These are phyloP conservation scores for Trichoderma sp. DNA, from an alignment of 2,329 filamentous ascomycete species.

Conservation along the genomic window DNA sequence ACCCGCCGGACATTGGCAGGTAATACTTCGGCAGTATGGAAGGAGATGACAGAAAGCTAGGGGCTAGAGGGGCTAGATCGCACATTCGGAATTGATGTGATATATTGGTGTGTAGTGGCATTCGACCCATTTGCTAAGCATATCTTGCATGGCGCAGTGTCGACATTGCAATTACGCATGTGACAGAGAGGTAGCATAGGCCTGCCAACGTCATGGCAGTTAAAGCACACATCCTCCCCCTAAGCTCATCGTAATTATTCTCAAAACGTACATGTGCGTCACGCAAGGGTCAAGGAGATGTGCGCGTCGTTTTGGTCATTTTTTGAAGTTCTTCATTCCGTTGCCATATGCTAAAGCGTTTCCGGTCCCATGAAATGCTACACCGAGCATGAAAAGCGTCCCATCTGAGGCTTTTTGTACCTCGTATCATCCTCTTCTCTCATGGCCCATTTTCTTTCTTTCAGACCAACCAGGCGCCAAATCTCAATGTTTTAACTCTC, in stretches of 20 bases:
- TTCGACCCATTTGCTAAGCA: too few relatives aligned
- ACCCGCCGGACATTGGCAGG: background rate
- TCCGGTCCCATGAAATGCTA: conserved; percentile 38
- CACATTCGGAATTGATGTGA: background rate
- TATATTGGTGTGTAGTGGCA: background rate
- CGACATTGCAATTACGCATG: background rate
- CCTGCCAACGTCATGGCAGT: background rate
- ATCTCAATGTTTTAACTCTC: conserved; percentile 36
- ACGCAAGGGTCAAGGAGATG: background rate
- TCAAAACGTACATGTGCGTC: background rate
- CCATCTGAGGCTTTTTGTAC: conserved; percentile 36
- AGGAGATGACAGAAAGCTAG: background rate
- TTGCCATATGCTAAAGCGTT: conserved; percentile 39
- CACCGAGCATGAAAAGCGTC: conserved; percentile 41
- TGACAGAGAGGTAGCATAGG: background rate
- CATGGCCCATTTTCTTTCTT: conserved; percentile 36
- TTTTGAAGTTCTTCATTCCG: conserved; percentile 37
- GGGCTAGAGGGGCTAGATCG: background rate
- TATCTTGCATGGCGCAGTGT: background rate
- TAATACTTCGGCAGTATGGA: background rate
- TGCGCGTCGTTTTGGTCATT: conserved; percentile 23
- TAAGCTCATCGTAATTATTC: background rate
- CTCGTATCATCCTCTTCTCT: conserved; percentile 35
- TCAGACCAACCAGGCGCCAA: conserved; percentile 39
- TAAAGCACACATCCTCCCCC: background rate